phyloP scores from a whole-genome alignment of 2,329 filamentous ascomycete species.

The Aulographum hederae region DNA sequence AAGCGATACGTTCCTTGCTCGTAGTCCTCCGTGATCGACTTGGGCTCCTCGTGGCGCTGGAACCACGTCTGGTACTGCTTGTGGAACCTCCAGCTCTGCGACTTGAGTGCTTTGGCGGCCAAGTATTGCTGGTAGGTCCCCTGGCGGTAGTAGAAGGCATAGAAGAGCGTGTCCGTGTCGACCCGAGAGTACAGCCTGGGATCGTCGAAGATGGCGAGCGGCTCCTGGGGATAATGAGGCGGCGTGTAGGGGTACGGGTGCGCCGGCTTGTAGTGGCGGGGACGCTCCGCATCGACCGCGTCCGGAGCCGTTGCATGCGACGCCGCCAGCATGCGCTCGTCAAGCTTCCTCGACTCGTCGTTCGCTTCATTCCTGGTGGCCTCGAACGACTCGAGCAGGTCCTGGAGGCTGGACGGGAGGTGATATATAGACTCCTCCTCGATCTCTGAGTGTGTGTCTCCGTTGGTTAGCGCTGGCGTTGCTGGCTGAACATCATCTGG shows the following conservation, averaged over 20 bases:
- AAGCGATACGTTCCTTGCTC: constrained; percentile 98
- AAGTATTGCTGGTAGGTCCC: constrained; percentile 90
- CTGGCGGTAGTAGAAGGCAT: constrained; percentile 98
- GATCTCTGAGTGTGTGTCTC: constrained; percentile 28
- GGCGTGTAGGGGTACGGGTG: constrained; percentile 56
- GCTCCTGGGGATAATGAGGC: constrained; percentile 79
- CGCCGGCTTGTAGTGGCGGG: constrained; percentile 69
- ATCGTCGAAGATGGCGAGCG: constrained; percentile 82
- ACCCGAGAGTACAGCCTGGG: constrained; percentile 73
- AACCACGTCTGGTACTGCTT: constrained; percentile 99
- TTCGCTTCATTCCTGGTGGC: constrained; percentile 53
- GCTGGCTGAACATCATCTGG: constrained; percentile 12
- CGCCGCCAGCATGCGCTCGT: constrained; percentile 55
- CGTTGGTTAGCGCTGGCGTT: constrained; percentile 27
- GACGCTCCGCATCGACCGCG: constrained; percentile 60
- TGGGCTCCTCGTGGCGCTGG: constrained; percentile 93
- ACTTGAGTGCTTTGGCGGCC: constrained; percentile 90
- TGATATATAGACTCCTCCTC: constrained; percentile 70
- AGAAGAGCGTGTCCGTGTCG: constrained; percentile 92
- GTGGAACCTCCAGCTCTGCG: constrained; percentile 97
- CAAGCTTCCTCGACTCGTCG: constrained; percentile 41
- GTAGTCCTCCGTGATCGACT: constrained; percentile 95
- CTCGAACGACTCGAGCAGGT: constrained; percentile 83
- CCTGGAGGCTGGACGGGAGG: constrained; percentile 71
- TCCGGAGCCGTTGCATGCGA: constrained; percentile 62